Percentiles rank a stretch among this genome's conserved stretches.
phyloP scores from a whole-genome alignment of 805 yeast species.

The Myxozyma nipponensis region DNA sequence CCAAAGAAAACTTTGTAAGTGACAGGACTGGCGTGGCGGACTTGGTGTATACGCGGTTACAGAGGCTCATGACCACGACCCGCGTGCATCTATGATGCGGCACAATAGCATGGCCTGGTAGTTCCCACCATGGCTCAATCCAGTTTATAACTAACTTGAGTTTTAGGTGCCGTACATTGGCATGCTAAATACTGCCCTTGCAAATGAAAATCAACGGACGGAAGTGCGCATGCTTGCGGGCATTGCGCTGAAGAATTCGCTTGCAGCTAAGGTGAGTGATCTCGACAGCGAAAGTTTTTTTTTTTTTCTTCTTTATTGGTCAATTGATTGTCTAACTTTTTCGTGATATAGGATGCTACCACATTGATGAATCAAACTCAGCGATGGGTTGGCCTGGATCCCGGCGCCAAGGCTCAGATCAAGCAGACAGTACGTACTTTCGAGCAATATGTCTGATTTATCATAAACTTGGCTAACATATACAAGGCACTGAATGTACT shows the following conservation, averaged over 20 bases:
- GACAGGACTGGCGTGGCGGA: background rate
- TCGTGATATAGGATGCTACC: constrained; percentile 43
- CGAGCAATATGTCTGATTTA: constrained; percentile 2
- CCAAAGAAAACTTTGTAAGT: constrained; percentile 65
- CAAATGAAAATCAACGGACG: constrained; percentile 56
- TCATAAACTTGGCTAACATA: background rate
- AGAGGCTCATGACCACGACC: too few relatives aligned
- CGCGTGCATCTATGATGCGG: too few relatives aligned
- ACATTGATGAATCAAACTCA: constrained; percentile 57
- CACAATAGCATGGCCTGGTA: background rate
- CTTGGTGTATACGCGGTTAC: background rate
- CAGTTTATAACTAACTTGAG: background rate
- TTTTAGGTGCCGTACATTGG: constrained; percentile 53
- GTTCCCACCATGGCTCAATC: too few relatives aligned
- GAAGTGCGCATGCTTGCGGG: constrained; percentile 94
- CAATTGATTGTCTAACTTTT: background rate
- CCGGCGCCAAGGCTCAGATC: constrained; percentile 54
- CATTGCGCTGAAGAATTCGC: constrained; percentile 77
- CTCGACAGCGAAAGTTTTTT: background rate
- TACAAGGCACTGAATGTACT: constrained; percentile 56
- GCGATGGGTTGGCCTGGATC: constrained; percentile 69
- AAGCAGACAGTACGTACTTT: constrained; percentile 45
- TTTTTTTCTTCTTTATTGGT: background rate
- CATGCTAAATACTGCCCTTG: constrained; percentile 65
- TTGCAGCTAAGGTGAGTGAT: constrained; percentile 58